These are phyloP conservation scores for Saccharomyces pastorianus DNA, from an alignment of 1,139 yeast species.

Conservation along the genomic window DNA sequence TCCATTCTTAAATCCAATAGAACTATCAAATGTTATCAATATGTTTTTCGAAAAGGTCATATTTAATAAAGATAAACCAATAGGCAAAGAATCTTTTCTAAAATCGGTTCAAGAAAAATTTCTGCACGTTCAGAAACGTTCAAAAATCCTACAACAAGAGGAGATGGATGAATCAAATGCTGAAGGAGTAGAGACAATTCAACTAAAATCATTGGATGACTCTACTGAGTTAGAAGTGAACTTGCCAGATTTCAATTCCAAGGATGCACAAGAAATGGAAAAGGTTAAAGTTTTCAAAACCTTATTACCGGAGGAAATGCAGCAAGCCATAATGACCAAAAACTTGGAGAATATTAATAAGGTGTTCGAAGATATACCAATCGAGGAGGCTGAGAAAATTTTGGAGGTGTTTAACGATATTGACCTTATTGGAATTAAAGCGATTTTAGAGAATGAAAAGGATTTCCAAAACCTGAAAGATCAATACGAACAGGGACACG, in stretches of 20 bases:
- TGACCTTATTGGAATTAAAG: conserved; percentile 77
- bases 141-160: conserved; percentile 50
- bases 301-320: conserved; percentile 53
- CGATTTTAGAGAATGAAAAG: conserved; percentile 63
- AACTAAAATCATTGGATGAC: conserved; percentile 82
- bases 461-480: conserved; percentile 52
- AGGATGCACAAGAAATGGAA: conserved; percentile 39
- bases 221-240: conserved; percentile 64
- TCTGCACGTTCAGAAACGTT: conserved; percentile 67
- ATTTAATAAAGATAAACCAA: conserved; percentile 45
- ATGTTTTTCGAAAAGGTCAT: conserved; percentile 62
- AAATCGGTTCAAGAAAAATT: conserved; percentile 68
- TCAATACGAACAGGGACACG: conserved; percentile 32
- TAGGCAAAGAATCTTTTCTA: conserved; percentile 36
- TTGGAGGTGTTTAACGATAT: conserved; percentile 71
- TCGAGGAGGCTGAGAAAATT: conserved; percentile 73
- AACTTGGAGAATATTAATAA: conserved; percentile 73
- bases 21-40: conserved; percentile 50
- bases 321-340: conserved; percentile 63
- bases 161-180: conserved; percentile 31
- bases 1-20: conserved; percentile 29
- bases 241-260: conserved; percentile 51
- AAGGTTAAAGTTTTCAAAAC: conserved; percentile 49
- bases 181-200: conserved; percentile 69
- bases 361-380: conserved; percentile 67